Evolutionary conservation across 2,329 filamentous ascomycete species (phyloP), one percentile per base, ranked within the genome.

Genomic region (Nothomitra cinnamomea): DNA sequence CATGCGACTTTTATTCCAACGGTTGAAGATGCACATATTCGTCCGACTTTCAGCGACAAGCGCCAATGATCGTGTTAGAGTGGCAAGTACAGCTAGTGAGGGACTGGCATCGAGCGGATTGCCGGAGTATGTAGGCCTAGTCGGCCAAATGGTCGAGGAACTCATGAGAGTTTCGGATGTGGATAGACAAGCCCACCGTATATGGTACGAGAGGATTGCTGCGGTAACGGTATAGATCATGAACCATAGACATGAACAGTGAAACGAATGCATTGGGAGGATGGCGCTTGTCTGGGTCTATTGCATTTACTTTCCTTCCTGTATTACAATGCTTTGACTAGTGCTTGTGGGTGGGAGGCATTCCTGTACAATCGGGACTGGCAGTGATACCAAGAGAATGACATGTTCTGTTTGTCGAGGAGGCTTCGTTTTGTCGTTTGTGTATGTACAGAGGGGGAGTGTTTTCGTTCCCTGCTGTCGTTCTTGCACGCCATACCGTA

Each of bases 41-140:
- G 72, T 72, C 2, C 74, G 84, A 17, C 68, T 88, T 28, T 74
- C 77, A 42, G 80, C 83, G 3, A 76, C 72, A 22, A 84, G 80
- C 52, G 78, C 80, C 3, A 81, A 76, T 51, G 85, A 88, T 62
- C 80, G 84, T 60, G 79, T 85, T 55, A 78, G 79, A 60, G 81
- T 79, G 12, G 80, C 82, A 0, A 84, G 77, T 59, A 79, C 74
- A 0, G 83, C 82, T 0, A 78, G 77, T 10, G 84, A 88, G 64
- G 80, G 77, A 55, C 72, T 89, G 6, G 82, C 82, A 0, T 74
- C 75, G 1, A 73, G 84, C 17, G 85, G 85, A 0, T 67, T 89
- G 54, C 80, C 80, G 0, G 85, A 89, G 65, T 88, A 88, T 63
- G 80, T 83, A 15, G 76, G 78, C 25, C 77, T 75, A 56, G 79